These are phyloP conservation scores for Aeschynomene evenia DNA, from an alignment of 306 rosid genomes.

Conservation along the genomic window DNA sequence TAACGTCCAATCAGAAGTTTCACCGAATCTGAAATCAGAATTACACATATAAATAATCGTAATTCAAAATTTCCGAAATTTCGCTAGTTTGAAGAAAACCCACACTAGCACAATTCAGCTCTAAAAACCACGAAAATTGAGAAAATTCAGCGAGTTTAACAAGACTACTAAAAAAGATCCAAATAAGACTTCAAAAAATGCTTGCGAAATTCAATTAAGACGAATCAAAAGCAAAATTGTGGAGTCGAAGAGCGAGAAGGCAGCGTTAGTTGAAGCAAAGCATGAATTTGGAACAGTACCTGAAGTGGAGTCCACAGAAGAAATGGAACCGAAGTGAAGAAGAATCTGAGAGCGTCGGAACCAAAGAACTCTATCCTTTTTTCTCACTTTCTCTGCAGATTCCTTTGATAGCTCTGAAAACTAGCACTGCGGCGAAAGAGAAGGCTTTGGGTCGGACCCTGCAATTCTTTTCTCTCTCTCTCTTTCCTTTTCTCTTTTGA, in stretches of 20 bases:
- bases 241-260: constrained; percentile 1
- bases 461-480: neutral
- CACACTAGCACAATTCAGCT: constrained; percentile 24
- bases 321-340: constrained; percentile 7
- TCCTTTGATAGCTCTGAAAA: constrained; percentile 36
- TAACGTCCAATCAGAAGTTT: constrained; percentile 21
- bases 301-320: constrained; percentile 21
- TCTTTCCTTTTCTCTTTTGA: constrained; percentile 27
- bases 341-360: constrained; percentile 27
- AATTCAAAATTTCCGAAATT: constrained; percentile 19
- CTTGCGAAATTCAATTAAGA: neutral
- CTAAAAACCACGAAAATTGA: neutral
- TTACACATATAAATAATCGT: constrained; percentile 4
- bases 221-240: neutral
- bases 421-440: constrained; percentile 48
- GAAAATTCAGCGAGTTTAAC: constrained; percentile 4
- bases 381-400: constrained; percentile 29
- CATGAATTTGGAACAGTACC: constrained; percentile 15
- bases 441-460: constrained; percentile 50
- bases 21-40: constrained; percentile 43
- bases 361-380: constrained; percentile 24
- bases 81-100: neutral
- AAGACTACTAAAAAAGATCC: constrained; percentile 14
- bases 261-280: constrained; percentile 10
- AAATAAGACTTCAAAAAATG: neutral